A percentile compares a stretch with the other conserved stretches of the same genome.
Conservation (phyloP, 2,329 filamentous ascomycete genomes). For the Colletotrichum sp. region DNA sequence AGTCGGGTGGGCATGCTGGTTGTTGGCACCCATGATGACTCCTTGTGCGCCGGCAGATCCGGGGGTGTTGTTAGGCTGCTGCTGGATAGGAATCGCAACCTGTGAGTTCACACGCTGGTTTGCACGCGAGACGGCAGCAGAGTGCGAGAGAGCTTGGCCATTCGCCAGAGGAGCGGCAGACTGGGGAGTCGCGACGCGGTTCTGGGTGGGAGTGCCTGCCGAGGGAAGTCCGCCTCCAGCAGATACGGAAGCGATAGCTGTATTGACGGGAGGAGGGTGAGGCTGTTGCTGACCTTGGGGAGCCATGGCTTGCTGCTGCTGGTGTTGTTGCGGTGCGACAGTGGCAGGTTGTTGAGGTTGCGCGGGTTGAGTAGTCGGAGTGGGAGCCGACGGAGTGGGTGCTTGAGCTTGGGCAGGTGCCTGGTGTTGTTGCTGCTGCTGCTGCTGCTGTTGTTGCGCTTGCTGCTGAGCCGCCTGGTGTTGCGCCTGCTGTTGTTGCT, state of each 20-base stretch:
- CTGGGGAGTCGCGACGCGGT: conserved; percentile 56
- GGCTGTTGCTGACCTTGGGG: background rate
- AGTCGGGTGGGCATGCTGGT: conserved; percentile 55
- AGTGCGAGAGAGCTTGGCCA: conserved; percentile 50
- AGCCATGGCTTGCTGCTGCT: background rate
- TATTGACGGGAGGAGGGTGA: conserved; percentile 51
- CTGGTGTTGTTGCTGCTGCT: conserved; percentile 26
- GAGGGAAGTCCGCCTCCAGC: conserved; percentile 39
- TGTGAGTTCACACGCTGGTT: conserved; percentile 41
- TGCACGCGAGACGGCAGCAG: conserved; percentile 54
- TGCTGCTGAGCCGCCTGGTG: background rate
- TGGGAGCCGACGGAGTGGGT: background rate
- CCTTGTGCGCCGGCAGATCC: conserved; percentile 32
- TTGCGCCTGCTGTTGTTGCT: conserved; percentile 21
- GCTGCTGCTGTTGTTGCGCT: conserved; percentile 29
- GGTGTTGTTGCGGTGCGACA: background rate
- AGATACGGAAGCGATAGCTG: conserved; percentile 44
- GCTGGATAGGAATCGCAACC: conserved; percentile 35
- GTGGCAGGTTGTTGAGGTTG: conserved; percentile 2
- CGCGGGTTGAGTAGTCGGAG: conserved; percentile 1
- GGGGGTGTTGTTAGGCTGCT: conserved; percentile 31
- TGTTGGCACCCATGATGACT: conserved; percentile 33
- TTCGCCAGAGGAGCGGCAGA: conserved; percentile 40
- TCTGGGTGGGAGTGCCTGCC: conserved; percentile 54
- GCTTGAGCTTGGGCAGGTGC: conserved; percentile 23